A percentile compares a stretch with the other conserved stretches of the same genome.
These are phyloP conservation scores for Fusarium devonianum DNA, from an alignment of 2,329 filamentous ascomycete genomes.

Conservation along the genomic window DNA sequence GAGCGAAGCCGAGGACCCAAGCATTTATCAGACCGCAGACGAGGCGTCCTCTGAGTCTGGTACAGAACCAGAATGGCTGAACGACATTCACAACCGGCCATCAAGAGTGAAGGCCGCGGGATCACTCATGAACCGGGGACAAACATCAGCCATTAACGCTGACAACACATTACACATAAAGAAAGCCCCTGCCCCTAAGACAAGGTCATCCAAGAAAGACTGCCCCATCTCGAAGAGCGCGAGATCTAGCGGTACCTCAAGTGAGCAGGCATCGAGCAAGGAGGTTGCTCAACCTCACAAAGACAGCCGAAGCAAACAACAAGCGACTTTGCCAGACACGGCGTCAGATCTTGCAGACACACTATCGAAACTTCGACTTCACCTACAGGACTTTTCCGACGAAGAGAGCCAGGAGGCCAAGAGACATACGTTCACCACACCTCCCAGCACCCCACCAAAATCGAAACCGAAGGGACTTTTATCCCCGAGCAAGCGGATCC, in stretches of 20 bases:
- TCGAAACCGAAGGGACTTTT: slow-evolving; percentile 31
- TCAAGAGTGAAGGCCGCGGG: slow-evolving; percentile 3
- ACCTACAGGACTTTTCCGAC: slow-evolving; percentile 36
- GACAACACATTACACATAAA: slow-evolving; percentile 2
- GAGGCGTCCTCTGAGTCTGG: slow-evolving; percentile 28
- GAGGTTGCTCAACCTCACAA: slow-evolving; percentile 7
- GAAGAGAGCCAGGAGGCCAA: slow-evolving; percentile 23
- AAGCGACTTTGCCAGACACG: slow-evolving; percentile 1
- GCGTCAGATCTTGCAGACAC: slow-evolving; percentile 35
- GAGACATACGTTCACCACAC: slow-evolving; percentile 29
- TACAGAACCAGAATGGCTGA: slow-evolving; percentile 28
- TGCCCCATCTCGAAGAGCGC: background rate
- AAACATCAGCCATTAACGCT: background rate
- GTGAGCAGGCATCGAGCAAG: slow-evolving; percentile 5
- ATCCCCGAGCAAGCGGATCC: slow-evolving; percentile 44
- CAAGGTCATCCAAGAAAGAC: background rate
- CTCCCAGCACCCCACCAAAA: slow-evolving; percentile 32
- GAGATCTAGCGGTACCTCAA: background rate
- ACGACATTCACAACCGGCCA: slow-evolving; percentile 19
- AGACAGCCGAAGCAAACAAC: slow-evolving; percentile 2
- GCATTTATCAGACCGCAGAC: slow-evolving; percentile 38
- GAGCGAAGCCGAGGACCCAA: slow-evolving; percentile 32
- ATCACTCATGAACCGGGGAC: background rate
- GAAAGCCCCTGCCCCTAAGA: slow-evolving; percentile 11
- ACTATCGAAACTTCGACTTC: slow-evolving; percentile 37